phyloP scores from a whole-genome alignment of 2,329 filamentous ascomycete species.

The Diaporthe citrichinensis region DNA sequence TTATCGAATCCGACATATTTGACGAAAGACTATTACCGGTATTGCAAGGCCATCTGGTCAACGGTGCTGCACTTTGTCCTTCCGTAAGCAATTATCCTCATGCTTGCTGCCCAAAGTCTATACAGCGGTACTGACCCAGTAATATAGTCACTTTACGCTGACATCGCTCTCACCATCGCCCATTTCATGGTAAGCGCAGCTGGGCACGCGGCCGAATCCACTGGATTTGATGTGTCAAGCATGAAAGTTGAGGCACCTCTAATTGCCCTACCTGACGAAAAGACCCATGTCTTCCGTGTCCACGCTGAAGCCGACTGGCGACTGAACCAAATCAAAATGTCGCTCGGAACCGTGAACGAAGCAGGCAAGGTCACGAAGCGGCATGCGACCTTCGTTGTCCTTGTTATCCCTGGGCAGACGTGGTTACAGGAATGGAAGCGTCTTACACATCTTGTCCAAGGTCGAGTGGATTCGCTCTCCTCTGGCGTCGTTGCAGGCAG shows the following conservation, averaged over 20 bases:
- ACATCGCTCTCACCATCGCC: slow-evolving; percentile 20
- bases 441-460: slow-evolving; percentile 1
- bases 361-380: neutral
- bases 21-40: slow-evolving; percentile 4
- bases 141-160: slow-evolving; percentile 21
- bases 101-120: neutral
- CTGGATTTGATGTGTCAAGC: neutral
- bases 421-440: slow-evolving; percentile 12
- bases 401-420: neutral
- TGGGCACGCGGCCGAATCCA: neutral
- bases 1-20: slow-evolving; percentile 5
- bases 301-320: neutral
- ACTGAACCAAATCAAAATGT: slow-evolving; percentile 2
- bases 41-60: slow-evolving; percentile 28
- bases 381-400: neutral
- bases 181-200: neutral
- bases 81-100: neutral
- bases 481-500: neutral
- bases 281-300: neutral
- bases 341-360: slow-evolving; percentile 6
- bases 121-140: neutral
- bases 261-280: neutral
- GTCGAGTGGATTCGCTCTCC: slow-evolving; percentile 4
- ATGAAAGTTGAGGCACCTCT: slow-evolving; percentile 32
- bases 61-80: slow-evolving; percentile 7